Evolutionary conservation across 1,139 yeast genomes (phyloP), one percentile per base, ranked within the genome.

Genomic region (Debaryomyces sp.): DNA sequence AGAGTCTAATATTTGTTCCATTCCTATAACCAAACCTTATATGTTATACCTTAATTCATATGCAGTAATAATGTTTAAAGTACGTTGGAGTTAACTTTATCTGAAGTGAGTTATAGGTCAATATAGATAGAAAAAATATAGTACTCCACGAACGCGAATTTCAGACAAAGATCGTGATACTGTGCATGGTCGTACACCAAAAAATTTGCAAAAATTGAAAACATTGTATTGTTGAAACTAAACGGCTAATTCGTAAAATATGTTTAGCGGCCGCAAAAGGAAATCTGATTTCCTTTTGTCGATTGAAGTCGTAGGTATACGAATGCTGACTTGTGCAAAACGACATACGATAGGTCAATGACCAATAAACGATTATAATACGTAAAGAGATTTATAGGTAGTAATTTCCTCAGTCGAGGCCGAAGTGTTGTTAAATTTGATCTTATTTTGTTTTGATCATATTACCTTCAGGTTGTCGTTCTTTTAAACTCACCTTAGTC

Each of bases 401-500:
- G 24, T 1, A 22, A 12, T 35, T 10, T 35, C 38, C 38, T 15
- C n/a, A 9, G 22, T 15, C 8, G 35, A 13, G 24, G 24, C 13
- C 8, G 23, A n/a, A 10, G 15, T 18, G 8, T 21, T 4, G 3
- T 15, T 17, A 12, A 36, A 22, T 12, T 21, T 17, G 12, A 36
- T 21, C 21, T 21, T 22, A 29, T 36, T 35, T 21, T 22, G 39
- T 23, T 36, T 22, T 21, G 27, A 36, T 17, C 10, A 21, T 6
- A 9, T 36, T 41, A 21, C 33, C 24, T 39, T 24, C 41, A 39
- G 27, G 32, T 41, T 26, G 6, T 30, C 35, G 15, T 22, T 35
- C 29, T 26, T 26, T 26, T 43, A 35, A 27, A 36, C 67, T 59
- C 53, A 65, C 70, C 66, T 65, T 59, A 65, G 71, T 66, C 71